These are phyloP conservation scores for Gaultheria prostrata DNA, from an alignment of 148 eudicot genomes.

Conservation along the genomic window DNA sequence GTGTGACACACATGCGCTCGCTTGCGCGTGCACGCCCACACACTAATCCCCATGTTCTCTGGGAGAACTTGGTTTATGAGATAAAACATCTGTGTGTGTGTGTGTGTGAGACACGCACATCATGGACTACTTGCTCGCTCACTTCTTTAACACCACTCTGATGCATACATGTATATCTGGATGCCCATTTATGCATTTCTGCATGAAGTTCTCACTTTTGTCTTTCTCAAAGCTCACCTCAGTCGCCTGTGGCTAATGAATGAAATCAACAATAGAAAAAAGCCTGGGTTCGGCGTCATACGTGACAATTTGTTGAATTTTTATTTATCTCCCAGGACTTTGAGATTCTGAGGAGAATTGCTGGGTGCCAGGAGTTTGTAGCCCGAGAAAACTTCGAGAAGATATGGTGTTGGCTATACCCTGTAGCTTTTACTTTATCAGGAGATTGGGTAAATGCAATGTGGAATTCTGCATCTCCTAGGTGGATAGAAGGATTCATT, in stretches of 20 bases:
- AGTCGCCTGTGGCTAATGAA: not conserved
- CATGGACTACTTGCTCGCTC: not conserved
- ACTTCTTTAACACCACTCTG: not conserved
- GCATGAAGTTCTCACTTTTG: not conserved
- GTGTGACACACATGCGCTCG: not conserved
- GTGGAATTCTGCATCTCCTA: constrained; percentile 64
- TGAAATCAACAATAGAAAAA: not conserved
- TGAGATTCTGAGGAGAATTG: constrained; percentile 61
- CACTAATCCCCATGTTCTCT: not conserved
- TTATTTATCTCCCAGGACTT: constrained; percentile 56
- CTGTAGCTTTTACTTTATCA: constrained; percentile 77
- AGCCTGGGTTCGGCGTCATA: not conserved
- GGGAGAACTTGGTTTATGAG: no score
- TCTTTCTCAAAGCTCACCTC: not conserved
- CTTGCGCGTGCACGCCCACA: not conserved
- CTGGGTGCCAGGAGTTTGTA: constrained; percentile 62
- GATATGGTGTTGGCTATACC: constrained; percentile 94
- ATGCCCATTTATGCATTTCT: not conserved
- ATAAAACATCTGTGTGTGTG: no score
- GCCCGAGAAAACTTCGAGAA: constrained; percentile 67
- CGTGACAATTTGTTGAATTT: not conserved
- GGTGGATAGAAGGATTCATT: constrained; percentile 86
- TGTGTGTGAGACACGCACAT: not conserved
- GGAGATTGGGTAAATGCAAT: constrained; percentile 46
- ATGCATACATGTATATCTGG: not conserved